Percentiles rank a stretch among this genome's conserved stretches.
phyloP scores from a whole-genome alignment of 2,329 filamentous ascomycete genomes.

The Cytospora leucostoma region DNA sequence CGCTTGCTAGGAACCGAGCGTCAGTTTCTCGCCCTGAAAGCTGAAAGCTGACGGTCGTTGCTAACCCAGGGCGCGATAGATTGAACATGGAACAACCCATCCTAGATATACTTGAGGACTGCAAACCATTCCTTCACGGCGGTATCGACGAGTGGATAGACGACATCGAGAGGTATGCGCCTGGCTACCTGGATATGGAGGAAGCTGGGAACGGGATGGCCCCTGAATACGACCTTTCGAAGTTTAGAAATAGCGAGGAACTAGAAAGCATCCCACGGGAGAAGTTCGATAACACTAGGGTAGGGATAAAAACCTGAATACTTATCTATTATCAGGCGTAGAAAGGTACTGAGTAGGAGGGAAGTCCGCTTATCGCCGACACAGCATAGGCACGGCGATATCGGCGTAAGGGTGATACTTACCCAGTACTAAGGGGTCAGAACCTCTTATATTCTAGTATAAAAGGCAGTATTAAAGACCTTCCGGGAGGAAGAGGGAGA shows the following conservation, averaged over 20 bases:
- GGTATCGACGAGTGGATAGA: constrained; percentile 16
- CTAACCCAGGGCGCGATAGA: neutral
- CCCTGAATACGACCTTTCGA: constrained; percentile 3
- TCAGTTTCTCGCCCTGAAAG: neutral
- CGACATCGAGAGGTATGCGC: constrained; percentile 16
- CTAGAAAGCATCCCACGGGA: constrained; percentile 1
- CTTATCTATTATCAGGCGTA: no score
- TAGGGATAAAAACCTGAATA: no score
- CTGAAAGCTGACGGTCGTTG: neutral
- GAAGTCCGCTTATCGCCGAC: no score
- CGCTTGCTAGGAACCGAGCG: no score
- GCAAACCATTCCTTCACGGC: neutral
- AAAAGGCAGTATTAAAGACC: no score
- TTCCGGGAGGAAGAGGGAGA: no score
- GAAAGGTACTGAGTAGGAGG: no score
- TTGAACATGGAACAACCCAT: constrained; percentile 6
- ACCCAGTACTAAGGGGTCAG: no score
- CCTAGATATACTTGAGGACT: constrained; percentile 8
- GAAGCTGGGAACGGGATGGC: neutral
- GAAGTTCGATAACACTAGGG: neutral
- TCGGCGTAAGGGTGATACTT: no score
- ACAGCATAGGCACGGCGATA: no score
- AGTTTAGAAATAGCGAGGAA: neutral
- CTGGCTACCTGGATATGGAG: constrained; percentile 8
- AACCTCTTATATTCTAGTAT: no score